These are phyloP conservation scores for Skeletonema costatum DNA, from an alignment of 108 stramenopile species.

Conservation along the genomic window DNA sequence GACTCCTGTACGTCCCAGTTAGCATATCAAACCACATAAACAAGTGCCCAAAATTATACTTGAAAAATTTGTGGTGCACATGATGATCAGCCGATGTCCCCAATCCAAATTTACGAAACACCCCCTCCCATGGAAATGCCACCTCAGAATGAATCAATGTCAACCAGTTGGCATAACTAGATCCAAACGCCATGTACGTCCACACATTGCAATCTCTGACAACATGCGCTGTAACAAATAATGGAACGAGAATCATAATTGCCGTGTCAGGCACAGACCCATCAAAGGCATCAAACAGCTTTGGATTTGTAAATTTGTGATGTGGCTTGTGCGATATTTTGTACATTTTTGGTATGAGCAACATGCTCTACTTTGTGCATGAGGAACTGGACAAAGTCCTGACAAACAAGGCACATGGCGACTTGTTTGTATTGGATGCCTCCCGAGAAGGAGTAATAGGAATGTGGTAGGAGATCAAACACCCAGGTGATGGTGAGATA, in stretches of 20 bases:
- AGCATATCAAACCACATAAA: conserved; percentile 94
- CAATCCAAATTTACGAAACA: conserved; percentile 78
- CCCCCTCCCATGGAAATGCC: conserved; percentile 71
- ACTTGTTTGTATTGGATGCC: conserved; percentile 74
- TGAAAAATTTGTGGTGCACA: conserved; percentile 96
- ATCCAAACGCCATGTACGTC: conserved; percentile 97
- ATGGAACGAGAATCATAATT: conserved; percentile 89
- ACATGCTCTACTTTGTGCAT: conserved; percentile 89
- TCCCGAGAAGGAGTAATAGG: conserved; percentile 87
- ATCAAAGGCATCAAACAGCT: conserved; percentile 95
- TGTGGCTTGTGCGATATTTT: conserved; percentile 93
- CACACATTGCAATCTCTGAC: conserved; percentile 88
- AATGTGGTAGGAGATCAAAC: conserved; percentile 76
- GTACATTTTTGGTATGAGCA: conserved; percentile 80
- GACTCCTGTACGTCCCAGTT: conserved; percentile 81
- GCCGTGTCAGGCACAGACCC: conserved; percentile 87
- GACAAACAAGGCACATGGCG: conserved; percentile 74
- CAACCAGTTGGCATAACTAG: conserved; percentile 87
- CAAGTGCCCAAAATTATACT: conserved; percentile 94
- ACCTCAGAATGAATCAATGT: conserved; percentile 92
- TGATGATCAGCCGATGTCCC: conserved; percentile 94
- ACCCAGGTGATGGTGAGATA: conserved; percentile 92
- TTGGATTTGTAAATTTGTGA: conserved; percentile 93
- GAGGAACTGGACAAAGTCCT: conserved; percentile 84
- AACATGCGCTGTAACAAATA: conserved; percentile 81